Evolutionary conservation across 495 filamentous ascomycete species (phyloP), one percentile per base, ranked within the genome.

Genomic region (Hypoxylon trugodes): DNA sequence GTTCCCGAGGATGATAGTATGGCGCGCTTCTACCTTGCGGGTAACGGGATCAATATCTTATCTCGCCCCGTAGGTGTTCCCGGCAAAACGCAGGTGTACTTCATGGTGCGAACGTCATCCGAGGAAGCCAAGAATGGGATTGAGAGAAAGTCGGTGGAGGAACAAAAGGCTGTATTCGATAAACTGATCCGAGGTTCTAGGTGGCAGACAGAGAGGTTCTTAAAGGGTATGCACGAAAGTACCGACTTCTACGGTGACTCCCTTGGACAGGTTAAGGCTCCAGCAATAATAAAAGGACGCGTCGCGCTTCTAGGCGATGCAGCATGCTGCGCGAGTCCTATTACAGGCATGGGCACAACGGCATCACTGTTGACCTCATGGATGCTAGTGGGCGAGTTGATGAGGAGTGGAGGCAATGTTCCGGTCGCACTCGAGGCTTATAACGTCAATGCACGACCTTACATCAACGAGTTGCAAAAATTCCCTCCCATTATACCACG

Each of bases 251-350:
- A 73, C 54, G 60, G 68, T 12, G 68, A 59, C 36, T 80, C 79
- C 36, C 57, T 78, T n/a, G 73, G 74, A 1, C 81, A 84, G 65
- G 73, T 86, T 28, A 73, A 72, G 43, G 21, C 78, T 60, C 58
- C 56, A 2, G 26, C 10, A 12, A 77, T 73, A 69, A 77, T 68
- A 8, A 35, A 56, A 1, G 77, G 78, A 1, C 78, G 80, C 7
- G 66, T 84, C 10, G 76, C 73, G 0, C 65, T 85, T 1, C 19
- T 86, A 1, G 84, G 84, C 3, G 84, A 87, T 61, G 77, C 83
- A 3, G 83, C 65, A 0, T 81, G 81, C 56, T 80, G 79, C 49
- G 79, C 82, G 0, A 69, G 70, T 1, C 66, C 77, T 0, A 65
- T 79, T 4, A 78, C 77, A 1, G 82, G 83, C 3, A 75, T 82